phyloP scores from a whole-genome alignment of 768 basidiomycete genomes.

The Strobilomyces dryophilus region DNA sequence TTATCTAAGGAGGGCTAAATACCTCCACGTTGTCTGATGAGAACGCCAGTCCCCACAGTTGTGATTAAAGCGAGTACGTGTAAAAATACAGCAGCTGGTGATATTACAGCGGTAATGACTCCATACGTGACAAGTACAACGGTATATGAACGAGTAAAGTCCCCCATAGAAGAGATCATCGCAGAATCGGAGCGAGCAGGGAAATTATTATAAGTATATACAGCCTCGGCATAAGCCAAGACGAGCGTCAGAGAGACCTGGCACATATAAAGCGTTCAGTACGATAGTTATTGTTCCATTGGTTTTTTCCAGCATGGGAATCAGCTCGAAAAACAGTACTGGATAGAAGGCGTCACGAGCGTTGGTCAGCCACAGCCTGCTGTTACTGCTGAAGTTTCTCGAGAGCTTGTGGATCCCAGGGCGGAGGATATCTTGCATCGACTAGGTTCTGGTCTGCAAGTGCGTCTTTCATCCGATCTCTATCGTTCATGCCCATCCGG shows the following conservation, averaged over 20 bases:
- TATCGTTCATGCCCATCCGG: constrained; percentile 72
- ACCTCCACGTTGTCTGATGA: background rate
- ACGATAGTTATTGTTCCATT: background rate
- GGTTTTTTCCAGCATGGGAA: background rate
- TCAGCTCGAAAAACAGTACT: background rate
- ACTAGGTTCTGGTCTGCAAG: constrained; percentile 76
- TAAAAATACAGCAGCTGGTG: constrained; percentile 17
- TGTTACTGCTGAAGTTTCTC: constrained; percentile 28
- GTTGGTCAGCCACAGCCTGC: constrained; percentile 13
- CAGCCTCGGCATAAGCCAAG: background rate
- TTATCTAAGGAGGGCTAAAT: too few relatives aligned
- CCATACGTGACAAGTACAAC: constrained; percentile 3
- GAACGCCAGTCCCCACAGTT: background rate
- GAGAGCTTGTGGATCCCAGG: constrained; percentile 55
- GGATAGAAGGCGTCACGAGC: constrained; percentile 3
- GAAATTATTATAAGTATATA: background rate
- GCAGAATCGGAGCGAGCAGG: background rate
- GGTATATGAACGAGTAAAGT: constrained; percentile 13
- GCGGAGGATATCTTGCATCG: constrained; percentile 66
- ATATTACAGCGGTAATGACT: constrained; percentile 17
- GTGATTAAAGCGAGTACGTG: background rate
- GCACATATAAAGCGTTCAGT: constrained; percentile 1
- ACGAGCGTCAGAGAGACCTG: background rate
- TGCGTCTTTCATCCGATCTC: constrained; percentile 70
- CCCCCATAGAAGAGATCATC: background rate